Percentiles rank a stretch among this genome's conserved stretches.
phyloP scores from a whole-genome alignment of 352 stramenopile genomes.

The Pythium brassicae region DNA sequence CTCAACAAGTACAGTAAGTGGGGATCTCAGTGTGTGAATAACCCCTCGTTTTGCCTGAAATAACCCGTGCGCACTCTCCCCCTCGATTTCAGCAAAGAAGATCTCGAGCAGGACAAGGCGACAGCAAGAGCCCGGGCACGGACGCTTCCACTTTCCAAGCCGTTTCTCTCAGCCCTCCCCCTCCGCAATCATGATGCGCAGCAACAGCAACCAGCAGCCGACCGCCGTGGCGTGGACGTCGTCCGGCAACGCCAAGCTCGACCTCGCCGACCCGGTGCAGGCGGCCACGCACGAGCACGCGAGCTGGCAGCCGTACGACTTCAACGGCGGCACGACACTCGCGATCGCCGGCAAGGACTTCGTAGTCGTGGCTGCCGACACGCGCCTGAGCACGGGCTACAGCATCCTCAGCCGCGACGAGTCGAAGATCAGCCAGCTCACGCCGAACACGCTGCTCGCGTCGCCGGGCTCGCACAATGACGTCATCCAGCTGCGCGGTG shows the following conservation, averaged over 20 bases:
- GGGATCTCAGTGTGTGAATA: too few species aligned
- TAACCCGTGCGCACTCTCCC: too few species aligned
- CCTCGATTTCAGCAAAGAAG: too few species aligned
- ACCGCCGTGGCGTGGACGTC: slow-evolving; percentile 63
- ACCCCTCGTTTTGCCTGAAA: too few species aligned
- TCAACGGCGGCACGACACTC: slow-evolving; percentile 84
- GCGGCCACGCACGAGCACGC: slow-evolving; percentile 36
- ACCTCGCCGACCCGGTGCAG: slow-evolving; percentile 28
- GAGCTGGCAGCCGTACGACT: slow-evolving; percentile 82
- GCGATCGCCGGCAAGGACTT: slow-evolving; percentile 95
- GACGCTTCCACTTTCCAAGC: not conserved
- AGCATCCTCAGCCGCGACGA: slow-evolving; percentile 95
- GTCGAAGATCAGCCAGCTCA: slow-evolving; percentile 86
- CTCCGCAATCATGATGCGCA: slow-evolving; percentile 7
- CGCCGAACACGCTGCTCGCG: slow-evolving; percentile 63
- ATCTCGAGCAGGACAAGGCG: too few species aligned
- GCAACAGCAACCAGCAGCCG: slow-evolving; percentile 27
- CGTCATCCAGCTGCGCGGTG: slow-evolving; percentile 79
- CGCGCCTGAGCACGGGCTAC: slow-evolving; percentile 95
- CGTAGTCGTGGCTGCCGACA: slow-evolving; percentile 95
- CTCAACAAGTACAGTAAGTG: too few species aligned
- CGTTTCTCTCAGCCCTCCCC: not conserved
- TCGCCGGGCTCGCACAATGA: slow-evolving; percentile 84
- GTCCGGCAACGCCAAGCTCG: slow-evolving; percentile 43
- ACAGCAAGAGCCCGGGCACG: not conserved